Percentiles rank a stretch among this genome's conserved stretches.
Evolutionary conservation across 441 rosid genomes (phyloP).

Genomic region (Theobroma grandiflorum): DNA sequence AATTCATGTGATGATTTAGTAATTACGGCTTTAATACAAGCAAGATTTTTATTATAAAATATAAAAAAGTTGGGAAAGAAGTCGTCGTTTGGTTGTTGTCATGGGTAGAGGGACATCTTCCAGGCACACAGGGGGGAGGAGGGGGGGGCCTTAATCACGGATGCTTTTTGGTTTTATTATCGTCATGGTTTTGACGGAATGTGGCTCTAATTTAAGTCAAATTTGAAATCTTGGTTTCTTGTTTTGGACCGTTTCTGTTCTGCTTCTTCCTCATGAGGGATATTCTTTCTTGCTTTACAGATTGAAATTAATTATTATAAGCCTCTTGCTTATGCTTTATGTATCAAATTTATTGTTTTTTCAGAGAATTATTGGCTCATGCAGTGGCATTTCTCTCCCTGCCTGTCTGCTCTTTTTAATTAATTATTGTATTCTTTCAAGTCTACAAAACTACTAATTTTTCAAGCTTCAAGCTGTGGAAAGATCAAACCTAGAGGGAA

Average conservation of each 20-base stretch:
- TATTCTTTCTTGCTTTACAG: slow-evolving; percentile 57
- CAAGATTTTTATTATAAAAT: not conserved
- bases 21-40: not conserved
- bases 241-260: slow-evolving; percentile 41
- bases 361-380: slow-evolving; percentile 13
- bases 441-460: not conserved
- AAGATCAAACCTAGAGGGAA: not conserved
- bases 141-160: slow-evolving; percentile 41
- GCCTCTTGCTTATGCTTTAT: not conserved
- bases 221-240: slow-evolving; percentile 45
- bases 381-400: slow-evolving; percentile 6
- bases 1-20: not conserved
- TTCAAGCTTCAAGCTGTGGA: not conserved
- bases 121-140: not conserved
- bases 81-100: slow-evolving; percentile 65
- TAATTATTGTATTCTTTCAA: not conserved
- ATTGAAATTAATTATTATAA: slow-evolving; percentile 18
- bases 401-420: not conserved
- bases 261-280: slow-evolving; percentile 50
- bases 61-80: slow-evolving; percentile 29
- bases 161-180: slow-evolving; percentile 31
- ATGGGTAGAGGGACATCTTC: slow-evolving; percentile 25
- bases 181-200: slow-evolving; percentile 38
- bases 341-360: not conserved
- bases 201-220: slow-evolving; percentile 31